phyloP scores from a whole-genome alignment of 2,329 filamentous ascomycete genomes.

The Aspergillus caelatus region DNA sequence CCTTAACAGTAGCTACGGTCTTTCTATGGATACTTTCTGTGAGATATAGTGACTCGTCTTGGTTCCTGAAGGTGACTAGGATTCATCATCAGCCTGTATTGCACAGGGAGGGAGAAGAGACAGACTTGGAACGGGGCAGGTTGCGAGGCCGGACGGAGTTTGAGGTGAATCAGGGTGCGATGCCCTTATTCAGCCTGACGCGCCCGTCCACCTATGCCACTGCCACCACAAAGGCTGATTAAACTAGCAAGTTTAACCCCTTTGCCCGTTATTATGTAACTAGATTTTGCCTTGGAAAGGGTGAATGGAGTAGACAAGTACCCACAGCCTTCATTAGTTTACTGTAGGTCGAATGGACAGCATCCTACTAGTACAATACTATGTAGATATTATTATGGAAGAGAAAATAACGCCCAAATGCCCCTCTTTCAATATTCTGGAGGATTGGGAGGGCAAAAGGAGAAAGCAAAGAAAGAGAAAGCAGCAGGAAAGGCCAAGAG shows the following conservation, averaged over 20 bases:
- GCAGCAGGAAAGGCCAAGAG: no score
- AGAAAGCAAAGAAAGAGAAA: neutral
- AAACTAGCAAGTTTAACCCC: neutral
- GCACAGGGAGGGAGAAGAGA: neutral
- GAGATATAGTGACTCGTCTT: conserved; percentile 2
- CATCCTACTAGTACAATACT: no score
- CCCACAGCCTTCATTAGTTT: neutral
- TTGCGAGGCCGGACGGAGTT: neutral
- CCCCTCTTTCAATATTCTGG: no score
- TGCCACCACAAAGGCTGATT: neutral
- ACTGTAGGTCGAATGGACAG: neutral
- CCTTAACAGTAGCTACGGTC: conserved; percentile 14
- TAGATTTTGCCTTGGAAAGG: neutral
- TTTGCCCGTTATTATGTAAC: neutral
- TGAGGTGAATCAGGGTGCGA: neutral
- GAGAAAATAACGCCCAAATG: no score
- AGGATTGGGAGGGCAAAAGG: neutral
- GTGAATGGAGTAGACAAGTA: neutral
- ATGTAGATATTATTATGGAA: no score
- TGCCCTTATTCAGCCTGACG: neutral
- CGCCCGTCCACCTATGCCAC: neutral
- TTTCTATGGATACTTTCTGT: conserved; percentile 13
- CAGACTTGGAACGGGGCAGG: neutral
- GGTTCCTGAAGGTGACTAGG: neutral
- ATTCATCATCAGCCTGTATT: neutral